These are phyloP conservation scores for Mycosarcoma mackinlayi DNA, from an alignment of 1,284 basidiomycete genomes.

Conservation along the genomic window DNA sequence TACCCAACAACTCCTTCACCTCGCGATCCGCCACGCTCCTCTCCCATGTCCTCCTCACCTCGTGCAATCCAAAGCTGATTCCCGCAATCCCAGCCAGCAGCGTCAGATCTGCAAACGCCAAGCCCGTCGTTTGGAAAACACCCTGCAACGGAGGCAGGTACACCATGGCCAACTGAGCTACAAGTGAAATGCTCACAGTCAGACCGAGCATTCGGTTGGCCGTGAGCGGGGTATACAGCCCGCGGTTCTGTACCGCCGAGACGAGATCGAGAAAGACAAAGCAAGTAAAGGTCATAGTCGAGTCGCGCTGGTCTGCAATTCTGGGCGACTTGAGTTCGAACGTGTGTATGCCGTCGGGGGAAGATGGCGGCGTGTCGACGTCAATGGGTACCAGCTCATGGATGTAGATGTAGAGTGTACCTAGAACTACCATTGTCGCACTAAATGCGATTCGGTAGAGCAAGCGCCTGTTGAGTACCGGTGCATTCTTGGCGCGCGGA, in stretches of 20 bases:
- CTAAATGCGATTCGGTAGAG: conserved; percentile 86
- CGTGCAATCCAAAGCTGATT: conserved; percentile 80
- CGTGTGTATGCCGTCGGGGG: not conserved
- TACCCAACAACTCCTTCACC: conserved; percentile 7
- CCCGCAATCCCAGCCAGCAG: conserved; percentile 79
- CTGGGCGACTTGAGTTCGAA: not conserved
- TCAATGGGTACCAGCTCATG: conserved; percentile 71
- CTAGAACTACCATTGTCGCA: conserved; percentile 87
- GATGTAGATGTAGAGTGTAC: conserved; percentile 87
- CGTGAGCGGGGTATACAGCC: conserved; percentile 67
- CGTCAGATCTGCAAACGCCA: conserved; percentile 77
- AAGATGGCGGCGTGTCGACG: conserved; percentile 13
- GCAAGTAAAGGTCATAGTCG: conserved; percentile 81
- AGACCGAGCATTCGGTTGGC: conserved; percentile 86
- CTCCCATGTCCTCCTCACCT: conserved; percentile 83
- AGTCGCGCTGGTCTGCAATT: conserved; percentile 44
- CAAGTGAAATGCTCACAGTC: conserved; percentile 84
- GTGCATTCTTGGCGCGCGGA: conserved; percentile 86
- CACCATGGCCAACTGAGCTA: conserved; percentile 84
- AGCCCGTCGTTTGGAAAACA: conserved; percentile 90
- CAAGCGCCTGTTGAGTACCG: conserved; percentile 81
- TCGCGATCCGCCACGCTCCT: conserved; percentile 24
- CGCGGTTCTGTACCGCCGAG: conserved; percentile 92
- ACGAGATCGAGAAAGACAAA: conserved; percentile 97
- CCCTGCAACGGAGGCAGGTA: conserved; percentile 90